These are phyloP conservation scores for Apiospora rasikravindrae DNA, from an alignment of 2,329 filamentous ascomycete species.

Conservation along the genomic window DNA sequence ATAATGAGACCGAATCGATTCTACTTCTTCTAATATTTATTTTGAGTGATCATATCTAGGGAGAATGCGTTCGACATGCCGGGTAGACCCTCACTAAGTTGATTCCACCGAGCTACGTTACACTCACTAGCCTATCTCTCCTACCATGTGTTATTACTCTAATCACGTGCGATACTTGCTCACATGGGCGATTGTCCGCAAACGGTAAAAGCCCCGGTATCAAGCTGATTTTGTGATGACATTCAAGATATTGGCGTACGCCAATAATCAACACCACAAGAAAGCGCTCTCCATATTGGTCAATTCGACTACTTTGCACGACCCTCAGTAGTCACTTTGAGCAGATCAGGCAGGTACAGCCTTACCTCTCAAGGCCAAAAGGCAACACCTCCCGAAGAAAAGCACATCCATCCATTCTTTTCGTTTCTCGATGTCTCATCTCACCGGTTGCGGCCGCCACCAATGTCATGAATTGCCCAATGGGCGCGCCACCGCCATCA, in stretches of 20 bases:
- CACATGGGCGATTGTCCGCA: no score
- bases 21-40: background rate
- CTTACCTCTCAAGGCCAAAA: background rate
- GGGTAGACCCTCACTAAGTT: background rate
- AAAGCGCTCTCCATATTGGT: background rate
- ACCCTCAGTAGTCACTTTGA: background rate
- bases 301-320: background rate
- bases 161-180: background rate
- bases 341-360: background rate
- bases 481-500: background rate
- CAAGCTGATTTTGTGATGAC: no score
- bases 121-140: no score
- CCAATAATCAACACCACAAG: background rate
- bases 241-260: no score
- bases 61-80: background rate
- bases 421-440: background rate
- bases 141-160: background rate
- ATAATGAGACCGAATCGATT: background rate
- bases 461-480: conserved; percentile 3
- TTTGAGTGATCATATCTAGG: background rate
- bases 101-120: no score
- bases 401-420: background rate
- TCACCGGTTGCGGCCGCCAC: conserved; percentile 4
- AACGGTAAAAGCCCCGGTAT: no score
- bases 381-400: conserved; percentile 5